Evolutionary conservation across 441 rosid genomes (phyloP).

Genomic region (Arabidopsis hybrid): DNA sequence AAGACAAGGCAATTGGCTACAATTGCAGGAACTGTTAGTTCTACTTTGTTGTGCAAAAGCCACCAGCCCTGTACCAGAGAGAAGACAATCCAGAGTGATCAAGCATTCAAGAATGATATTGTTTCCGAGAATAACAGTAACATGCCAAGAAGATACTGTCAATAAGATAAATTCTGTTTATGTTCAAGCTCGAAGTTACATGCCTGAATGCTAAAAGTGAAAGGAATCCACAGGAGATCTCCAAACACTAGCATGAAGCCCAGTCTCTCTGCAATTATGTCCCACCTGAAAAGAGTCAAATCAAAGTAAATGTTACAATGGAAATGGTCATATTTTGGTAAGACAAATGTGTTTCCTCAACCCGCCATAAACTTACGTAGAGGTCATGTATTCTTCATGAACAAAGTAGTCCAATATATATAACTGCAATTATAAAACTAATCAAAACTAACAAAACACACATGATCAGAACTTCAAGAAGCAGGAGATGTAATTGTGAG

Average conservation of each 20-base stretch:
- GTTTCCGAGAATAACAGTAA: neutral
- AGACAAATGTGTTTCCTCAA: neutral
- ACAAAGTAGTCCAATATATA: slow-evolving; percentile 84
- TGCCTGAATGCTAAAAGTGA: slow-evolving; percentile 96
- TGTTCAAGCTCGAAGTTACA: slow-evolving; percentile 39
- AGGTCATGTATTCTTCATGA: slow-evolving; percentile 89
- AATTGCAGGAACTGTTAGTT: slow-evolving; percentile 62
- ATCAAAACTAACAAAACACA: slow-evolving; percentile 35
- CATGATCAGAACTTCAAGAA: slow-evolving; percentile 27
- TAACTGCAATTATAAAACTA: slow-evolving; percentile 52
- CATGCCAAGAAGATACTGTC: slow-evolving; percentile 1
- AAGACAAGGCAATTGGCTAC: slow-evolving; percentile 70
- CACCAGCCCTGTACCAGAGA: slow-evolving; percentile 81
- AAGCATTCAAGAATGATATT: slow-evolving; percentile 9
- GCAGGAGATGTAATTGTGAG: slow-evolving; percentile 32
- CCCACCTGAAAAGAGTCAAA: slow-evolving; percentile 70
- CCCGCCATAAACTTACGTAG: slow-evolving; percentile 71
- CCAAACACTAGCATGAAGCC: slow-evolving; percentile 98
- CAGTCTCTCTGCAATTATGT: slow-evolving; percentile 92
- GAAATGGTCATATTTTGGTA: neutral
- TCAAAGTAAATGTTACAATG: neutral
- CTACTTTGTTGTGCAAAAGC: slow-evolving; percentile 81
- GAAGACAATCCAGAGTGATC: slow-evolving; percentile 28
- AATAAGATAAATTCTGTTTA: neutral
- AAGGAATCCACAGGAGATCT: slow-evolving; percentile 94